Conservation (phyloP, 352 stramenopile species). For the Achlya hypogyna region DNA sequence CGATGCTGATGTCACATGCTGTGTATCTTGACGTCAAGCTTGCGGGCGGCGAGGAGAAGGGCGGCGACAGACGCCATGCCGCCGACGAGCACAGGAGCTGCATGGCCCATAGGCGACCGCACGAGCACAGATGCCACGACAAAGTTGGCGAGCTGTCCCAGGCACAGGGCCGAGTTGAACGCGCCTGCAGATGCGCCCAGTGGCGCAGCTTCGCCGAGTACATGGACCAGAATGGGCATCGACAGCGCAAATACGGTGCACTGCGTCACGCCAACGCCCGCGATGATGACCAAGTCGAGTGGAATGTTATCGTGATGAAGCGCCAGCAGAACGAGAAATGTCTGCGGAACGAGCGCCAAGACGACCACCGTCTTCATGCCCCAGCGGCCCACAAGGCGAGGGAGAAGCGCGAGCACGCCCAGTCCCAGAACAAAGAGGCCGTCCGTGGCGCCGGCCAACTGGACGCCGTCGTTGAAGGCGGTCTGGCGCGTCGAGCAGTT, state of each 20-base stretch:
- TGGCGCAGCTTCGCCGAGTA: constrained; percentile 20
- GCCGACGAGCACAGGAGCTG: neutral
- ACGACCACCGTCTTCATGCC: constrained; percentile 36
- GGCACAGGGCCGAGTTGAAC: constrained; percentile 64
- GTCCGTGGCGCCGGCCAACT: constrained; percentile 39
- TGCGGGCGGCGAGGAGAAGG: neutral
- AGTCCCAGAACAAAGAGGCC: constrained; percentile 42
- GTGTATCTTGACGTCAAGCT: neutral
- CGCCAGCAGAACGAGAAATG: constrained; percentile 42
- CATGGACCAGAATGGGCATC: constrained; percentile 1
- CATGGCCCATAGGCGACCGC: neutral
- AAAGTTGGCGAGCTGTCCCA: constrained; percentile 69
- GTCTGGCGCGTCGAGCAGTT: constrained; percentile 23
- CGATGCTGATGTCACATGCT: neutral
- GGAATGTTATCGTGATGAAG: constrained; percentile 35
- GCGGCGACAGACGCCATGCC: neutral
- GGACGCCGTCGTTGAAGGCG: constrained; percentile 45
- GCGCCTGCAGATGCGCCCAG: constrained; percentile 65
- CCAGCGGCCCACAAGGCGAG: constrained; percentile 33
- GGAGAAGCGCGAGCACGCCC: constrained; percentile 39
- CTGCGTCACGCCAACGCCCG: neutral
- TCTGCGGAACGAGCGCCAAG: constrained; percentile 35
- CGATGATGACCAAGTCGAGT: constrained; percentile 19
- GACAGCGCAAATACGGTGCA: neutral
- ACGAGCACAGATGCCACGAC: constrained; percentile 30